Conservation (phyloP, 2,329 filamentous ascomycete species). For the Pseudodiploospora longispora region DNA sequence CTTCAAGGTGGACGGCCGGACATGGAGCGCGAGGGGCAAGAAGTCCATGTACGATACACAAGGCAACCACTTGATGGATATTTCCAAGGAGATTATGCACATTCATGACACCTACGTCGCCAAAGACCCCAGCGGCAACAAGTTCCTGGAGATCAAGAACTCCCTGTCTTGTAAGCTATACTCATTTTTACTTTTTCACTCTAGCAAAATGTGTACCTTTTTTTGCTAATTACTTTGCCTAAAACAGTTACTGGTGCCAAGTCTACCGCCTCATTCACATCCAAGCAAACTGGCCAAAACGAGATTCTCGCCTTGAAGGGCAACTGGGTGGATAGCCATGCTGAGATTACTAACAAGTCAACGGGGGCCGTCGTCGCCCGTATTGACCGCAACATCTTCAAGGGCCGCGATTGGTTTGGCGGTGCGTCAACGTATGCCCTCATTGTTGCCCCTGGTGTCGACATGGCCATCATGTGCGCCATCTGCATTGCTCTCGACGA, state of each 20-base stretch:
- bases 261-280: constrained; percentile 50
- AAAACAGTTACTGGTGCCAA: constrained; percentile 43
- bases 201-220: constrained; percentile 7
- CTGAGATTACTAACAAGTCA: constrained; percentile 43
- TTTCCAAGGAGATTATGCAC: constrained; percentile 43
- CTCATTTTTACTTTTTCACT: neutral
- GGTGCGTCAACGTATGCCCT: constrained; percentile 60
- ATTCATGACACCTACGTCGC: constrained; percentile 42
- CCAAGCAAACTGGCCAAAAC: constrained; percentile 27
- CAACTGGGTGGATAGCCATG: constrained; percentile 49
- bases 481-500: constrained; percentile 63
- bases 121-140: constrained; percentile 35
- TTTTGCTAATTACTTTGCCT: neutral
- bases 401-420: constrained; percentile 31
- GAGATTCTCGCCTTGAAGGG: constrained; percentile 51
- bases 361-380: constrained; percentile 43
- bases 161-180: constrained; percentile 36
- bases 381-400: constrained; percentile 51
- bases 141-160: constrained; percentile 48
- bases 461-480: constrained; percentile 57
- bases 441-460: constrained; percentile 54
- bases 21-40: constrained; percentile 43
- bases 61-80: constrained; percentile 49
- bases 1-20: constrained; percentile 48
- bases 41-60: constrained; percentile 48